Percentiles rank a stretch among this genome's conserved stretches.
phyloP scores from a whole-genome alignment of 164 flowering plant genomes.

The Umbellularia californica region DNA sequence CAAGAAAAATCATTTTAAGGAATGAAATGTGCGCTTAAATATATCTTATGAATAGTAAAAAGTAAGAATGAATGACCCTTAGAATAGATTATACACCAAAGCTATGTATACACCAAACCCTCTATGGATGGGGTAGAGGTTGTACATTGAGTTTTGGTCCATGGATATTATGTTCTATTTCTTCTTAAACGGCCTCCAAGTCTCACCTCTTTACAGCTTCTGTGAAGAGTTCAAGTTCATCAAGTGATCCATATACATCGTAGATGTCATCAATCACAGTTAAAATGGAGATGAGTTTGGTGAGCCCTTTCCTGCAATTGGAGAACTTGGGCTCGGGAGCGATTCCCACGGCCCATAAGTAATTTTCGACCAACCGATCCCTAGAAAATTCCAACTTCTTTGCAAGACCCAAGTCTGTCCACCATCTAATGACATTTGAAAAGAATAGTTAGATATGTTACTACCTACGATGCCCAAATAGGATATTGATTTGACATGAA shows the following conservation, averaged over 20 bases:
- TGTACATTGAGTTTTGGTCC: no score
- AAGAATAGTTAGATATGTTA: not conserved
- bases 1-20: no score
- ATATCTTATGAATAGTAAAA: no score
- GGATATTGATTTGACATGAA: no score
- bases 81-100: no score
- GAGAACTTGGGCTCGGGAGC: conserved; percentile 25
- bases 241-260: conserved; percentile 38
- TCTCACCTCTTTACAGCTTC: conserved; percentile 32
- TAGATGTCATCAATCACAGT: conserved; percentile 37
- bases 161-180: no score
- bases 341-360: conserved; percentile 29
- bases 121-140: no score
- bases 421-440: not conserved
- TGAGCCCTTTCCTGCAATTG: conserved; percentile 18
- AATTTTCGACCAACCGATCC: conserved; percentile 38
- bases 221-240: conserved; percentile 43
- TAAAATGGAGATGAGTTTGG: conserved; percentile 23
- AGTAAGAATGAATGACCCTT: no score
- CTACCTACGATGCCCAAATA: no score
- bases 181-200: no score
- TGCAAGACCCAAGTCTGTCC: conserved; percentile 24
- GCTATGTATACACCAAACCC: no score
- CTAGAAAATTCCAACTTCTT: conserved; percentile 30
- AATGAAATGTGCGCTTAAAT: no score